Conservation (phyloP, 192 early-diverging fungal genomes). For the Coemansia biformis region DNA sequence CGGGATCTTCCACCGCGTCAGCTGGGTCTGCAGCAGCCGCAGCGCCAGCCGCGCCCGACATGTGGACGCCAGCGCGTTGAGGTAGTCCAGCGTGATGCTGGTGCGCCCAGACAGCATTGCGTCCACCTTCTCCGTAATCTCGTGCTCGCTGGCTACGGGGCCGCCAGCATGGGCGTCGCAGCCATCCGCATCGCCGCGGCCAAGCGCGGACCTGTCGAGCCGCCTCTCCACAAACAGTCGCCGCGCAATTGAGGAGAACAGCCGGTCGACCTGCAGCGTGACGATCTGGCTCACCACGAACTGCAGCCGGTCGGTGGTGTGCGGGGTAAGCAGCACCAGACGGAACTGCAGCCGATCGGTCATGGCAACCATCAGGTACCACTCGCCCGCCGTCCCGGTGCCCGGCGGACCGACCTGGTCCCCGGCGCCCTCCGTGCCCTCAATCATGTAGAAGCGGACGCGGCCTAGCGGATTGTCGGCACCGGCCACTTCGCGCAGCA, state of each 20-base stretch:
- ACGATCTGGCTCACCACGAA: constrained; percentile 37
- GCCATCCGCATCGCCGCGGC: background rate
- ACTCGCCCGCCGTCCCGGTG: constrained; percentile 17
- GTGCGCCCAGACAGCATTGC: constrained; percentile 45
- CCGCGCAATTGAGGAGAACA: constrained; percentile 45
- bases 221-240: constrained; percentile 21
- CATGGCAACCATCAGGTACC: constrained; percentile 50
- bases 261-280: constrained; percentile 41
- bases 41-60: constrained; percentile 44
- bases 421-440: constrained; percentile 42
- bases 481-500: constrained; percentile 31
- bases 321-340: constrained; percentile 33
- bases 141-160: constrained; percentile 7
- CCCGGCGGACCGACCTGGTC: constrained; percentile 12
- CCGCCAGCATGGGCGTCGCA: background rate
- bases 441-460: constrained; percentile 46
- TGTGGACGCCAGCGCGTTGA: constrained; percentile 41
- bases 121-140: constrained; percentile 29
- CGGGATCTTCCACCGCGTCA: constrained; percentile 36
- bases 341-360: constrained; percentile 45
- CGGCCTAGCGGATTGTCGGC: constrained; percentile 23
- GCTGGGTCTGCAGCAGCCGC: constrained; percentile 43
- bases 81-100: constrained; percentile 43
- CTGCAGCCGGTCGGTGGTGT: constrained; percentile 26
- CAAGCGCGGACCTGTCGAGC: constrained; percentile 10